Base-by-base conservation (phyloP, 495 filamentous ascomycete species). In the Trichocladium antarcticum region DNA sequence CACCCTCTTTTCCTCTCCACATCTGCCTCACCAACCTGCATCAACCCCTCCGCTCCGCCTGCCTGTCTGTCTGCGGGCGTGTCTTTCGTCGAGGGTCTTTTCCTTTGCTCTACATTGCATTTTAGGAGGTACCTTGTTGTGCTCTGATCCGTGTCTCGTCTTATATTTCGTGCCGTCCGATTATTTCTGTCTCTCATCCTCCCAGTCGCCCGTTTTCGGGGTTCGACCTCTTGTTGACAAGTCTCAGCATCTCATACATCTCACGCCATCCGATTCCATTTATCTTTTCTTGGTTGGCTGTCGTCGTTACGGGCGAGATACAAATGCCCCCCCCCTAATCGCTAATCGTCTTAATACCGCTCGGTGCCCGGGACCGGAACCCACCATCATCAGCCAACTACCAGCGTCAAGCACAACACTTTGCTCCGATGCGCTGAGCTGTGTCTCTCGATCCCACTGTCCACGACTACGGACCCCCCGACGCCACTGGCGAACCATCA, bases 321-420 rank as follows among this genome's bases (percentile, higher is more conserved):
- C 60, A 55, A 64, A 67, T 63, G 59, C 56, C 58, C 57, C 41
- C 56, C 59, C 49, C 44, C 55, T 68, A 64, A 68, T 68, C 57
- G 48, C 47, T 62, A 66, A 68, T 67, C 28, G 51, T 28, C 45
- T 47, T 60, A 63, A 65, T 61, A 55, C 42, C 53, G 22, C 54
- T 34, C 44, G 47, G 54, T 57, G 50, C 60, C 45, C 52, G 61
- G 62, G 65, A 63, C 67, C 59, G 63, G 62, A 48, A 62, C 62
- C 67, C 60, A 27, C 8, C 53, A 27, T 27, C 53, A 51, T 43
- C 55, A 32, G 37, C 44, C 24, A 41, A 44, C 45, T 39, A 51
- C 41, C 48, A 47, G 36, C 41, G 27, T 31, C 43, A 47, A 40
- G 27, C 40, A 11, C 19, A 35, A n/a, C 9, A 15, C 29, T n/a